Conservation (phyloP, 495 filamentous ascomycete species). For the Cercophora newfieldiana region DNA sequence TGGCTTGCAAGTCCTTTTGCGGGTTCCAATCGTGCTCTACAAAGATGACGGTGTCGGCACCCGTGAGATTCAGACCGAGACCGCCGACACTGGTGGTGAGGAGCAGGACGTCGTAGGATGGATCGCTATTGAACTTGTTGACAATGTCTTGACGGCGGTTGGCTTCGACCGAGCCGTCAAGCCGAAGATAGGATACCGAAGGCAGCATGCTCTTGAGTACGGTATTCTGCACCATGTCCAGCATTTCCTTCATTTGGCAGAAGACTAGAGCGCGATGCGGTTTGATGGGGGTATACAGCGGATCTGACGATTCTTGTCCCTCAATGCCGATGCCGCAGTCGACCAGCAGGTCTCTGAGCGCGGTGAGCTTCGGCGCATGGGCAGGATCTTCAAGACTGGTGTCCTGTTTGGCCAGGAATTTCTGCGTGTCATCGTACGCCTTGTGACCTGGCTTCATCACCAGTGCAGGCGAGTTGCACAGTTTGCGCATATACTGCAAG, state of each 20-base stretch:
- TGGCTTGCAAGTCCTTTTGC: slow-evolving; percentile 96
- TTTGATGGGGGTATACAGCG: slow-evolving; percentile 71
- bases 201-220: slow-evolving; percentile 85
- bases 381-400: slow-evolving; percentile 78
- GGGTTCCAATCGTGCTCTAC: slow-evolving; percentile 99
- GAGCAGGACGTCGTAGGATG: slow-evolving; percentile 88
- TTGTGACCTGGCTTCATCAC: slow-evolving; percentile 93
- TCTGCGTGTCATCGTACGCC: slow-evolving; percentile 82
- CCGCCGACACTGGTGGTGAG: slow-evolving; percentile 94
- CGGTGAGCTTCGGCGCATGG: slow-evolving; percentile 91
- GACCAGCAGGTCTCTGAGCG: slow-evolving; percentile 82
- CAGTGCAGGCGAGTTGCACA: slow-evolving; percentile 94
- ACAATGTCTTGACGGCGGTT: slow-evolving; percentile 92
- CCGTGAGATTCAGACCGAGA: slow-evolving; percentile 90
- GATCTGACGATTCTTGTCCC: slow-evolving; percentile 63
- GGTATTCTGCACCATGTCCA: slow-evolving; percentile 94
- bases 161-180: slow-evolving; percentile 90
- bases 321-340: slow-evolving; percentile 92
- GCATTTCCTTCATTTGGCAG: slow-evolving; percentile 99
- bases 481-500: slow-evolving; percentile 97
- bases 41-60: slow-evolving; percentile 97
- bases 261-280: slow-evolving; percentile 95
- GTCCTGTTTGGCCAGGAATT: slow-evolving; percentile 65
- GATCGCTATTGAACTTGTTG: slow-evolving; percentile 97
- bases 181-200: slow-evolving; percentile 80